Percentiles rank a stretch among this genome's conserved stretches.
Conservation (phyloP, 768 basidiomycete species). For the Lactifluus volemus region DNA sequence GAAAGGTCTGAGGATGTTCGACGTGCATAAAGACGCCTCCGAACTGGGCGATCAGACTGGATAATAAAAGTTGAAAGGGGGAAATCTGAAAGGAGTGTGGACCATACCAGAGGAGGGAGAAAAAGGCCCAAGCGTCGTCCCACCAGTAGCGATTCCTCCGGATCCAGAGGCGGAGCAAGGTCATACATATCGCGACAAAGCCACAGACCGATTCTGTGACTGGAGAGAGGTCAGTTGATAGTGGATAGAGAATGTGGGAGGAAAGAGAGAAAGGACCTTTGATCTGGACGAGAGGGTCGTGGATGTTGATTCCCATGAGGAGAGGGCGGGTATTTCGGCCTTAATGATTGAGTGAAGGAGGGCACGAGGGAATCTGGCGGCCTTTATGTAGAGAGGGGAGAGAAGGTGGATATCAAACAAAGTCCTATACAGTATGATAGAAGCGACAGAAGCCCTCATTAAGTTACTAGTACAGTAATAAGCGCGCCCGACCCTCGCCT, state of each 20-base stretch:
- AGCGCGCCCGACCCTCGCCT: too few relatives aligned
- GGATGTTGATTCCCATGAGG: constrained; percentile 17
- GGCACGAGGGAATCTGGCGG: not conserved
- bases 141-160: constrained; percentile 24
- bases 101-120: constrained; percentile 20
- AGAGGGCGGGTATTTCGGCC: too few relatives aligned
- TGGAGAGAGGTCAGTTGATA: not conserved
- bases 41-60: constrained; percentile 21
- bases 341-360: not conserved
- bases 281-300: constrained; percentile 17
- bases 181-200: constrained; percentile 22
- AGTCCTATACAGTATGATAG: too few relatives aligned
- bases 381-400: not conserved
- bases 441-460: too few relatives aligned
- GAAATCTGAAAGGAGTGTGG: not conserved
- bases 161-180: constrained; percentile 19
- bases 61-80: not conserved
- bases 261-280: constrained; percentile 1
- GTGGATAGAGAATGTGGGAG: too few relatives aligned
- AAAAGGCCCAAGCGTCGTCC: constrained; percentile 24
- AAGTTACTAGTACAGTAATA: too few relatives aligned
- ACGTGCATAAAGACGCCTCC: constrained; percentile 25
- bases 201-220: constrained; percentile 24
- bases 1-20: constrained; percentile 17
- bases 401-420: too few relatives aligned